Evolutionary conservation across 1,284 basidiomycete genomes (phyloP).

Genomic region (Cryptococcus sp.): DNA sequence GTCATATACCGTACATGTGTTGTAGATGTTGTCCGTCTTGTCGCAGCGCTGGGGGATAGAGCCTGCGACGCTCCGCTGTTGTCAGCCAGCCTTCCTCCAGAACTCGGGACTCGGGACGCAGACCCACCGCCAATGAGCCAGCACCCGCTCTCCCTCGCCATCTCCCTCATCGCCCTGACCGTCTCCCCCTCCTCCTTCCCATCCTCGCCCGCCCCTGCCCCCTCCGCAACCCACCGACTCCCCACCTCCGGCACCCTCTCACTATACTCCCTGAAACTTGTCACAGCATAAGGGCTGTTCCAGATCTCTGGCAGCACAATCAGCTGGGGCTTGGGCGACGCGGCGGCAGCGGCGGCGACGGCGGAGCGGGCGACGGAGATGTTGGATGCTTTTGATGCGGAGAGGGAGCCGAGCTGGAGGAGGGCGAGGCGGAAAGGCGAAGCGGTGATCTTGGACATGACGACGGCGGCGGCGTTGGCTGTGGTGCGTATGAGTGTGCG

Average conservation of each 20-base stretch:
- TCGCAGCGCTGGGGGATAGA: slow-evolving; percentile 81
- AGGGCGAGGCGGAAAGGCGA: slow-evolving; percentile 78
- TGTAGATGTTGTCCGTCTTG: slow-evolving; percentile 70
- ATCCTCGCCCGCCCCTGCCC: slow-evolving; percentile 35
- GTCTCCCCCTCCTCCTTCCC: slow-evolving; percentile 59
- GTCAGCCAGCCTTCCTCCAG: slow-evolving; percentile 6
- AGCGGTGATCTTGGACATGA: slow-evolving; percentile 43
- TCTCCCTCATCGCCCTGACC: slow-evolving; percentile 73
- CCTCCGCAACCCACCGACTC: slow-evolving; percentile 7
- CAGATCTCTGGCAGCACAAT: slow-evolving; percentile 96
- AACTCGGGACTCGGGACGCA: background rate
- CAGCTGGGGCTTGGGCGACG: slow-evolving; percentile 61
- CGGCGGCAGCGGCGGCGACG: slow-evolving; percentile 64
- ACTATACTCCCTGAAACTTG: slow-evolving; percentile 77
- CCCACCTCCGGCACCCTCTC: slow-evolving; percentile 63
- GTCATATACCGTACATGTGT: slow-evolving; percentile 86
- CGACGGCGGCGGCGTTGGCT: no score
- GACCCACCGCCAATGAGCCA: slow-evolving; percentile 86
- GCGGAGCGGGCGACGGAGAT: slow-evolving; percentile 74
- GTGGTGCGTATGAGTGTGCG: no score
- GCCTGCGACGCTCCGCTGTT: slow-evolving; percentile 53
- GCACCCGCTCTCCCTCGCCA: slow-evolving; percentile 73
- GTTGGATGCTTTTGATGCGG: slow-evolving; percentile 67
- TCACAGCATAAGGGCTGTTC: slow-evolving; percentile 92
- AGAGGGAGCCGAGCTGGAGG: slow-evolving; percentile 73